Percentiles rank a stretch among this genome's conserved stretches.
Conservation (phyloP, 495 filamentous ascomycete genomes). For the Lasiosphaeria hispida region DNA sequence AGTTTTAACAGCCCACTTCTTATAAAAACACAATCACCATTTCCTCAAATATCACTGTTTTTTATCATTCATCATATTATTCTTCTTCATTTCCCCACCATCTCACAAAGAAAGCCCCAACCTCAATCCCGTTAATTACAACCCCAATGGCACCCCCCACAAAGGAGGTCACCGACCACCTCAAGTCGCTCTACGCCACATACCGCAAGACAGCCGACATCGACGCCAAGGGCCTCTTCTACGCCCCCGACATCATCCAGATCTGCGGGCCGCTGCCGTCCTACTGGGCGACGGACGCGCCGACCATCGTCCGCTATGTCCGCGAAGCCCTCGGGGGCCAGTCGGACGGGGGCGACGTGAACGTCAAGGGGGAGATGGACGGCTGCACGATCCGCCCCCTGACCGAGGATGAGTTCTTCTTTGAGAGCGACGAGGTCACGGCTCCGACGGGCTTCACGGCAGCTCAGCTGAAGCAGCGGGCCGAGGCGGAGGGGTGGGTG, state of each 20-base stretch:
- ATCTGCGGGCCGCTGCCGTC: conserved; percentile 21
- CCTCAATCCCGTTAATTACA: not conserved
- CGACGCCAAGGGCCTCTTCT: conserved; percentile 21
- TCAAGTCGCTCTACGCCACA: conserved; percentile 48
- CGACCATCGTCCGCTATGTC: conserved; percentile 20
- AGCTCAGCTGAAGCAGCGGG: conserved; percentile 9
- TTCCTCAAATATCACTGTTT: too few relatives aligned
- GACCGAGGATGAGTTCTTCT: conserved; percentile 14
- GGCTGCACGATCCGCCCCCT: conserved; percentile 21
- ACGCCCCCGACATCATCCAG: conserved; percentile 15
- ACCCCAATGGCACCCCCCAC: conserved; percentile 2
- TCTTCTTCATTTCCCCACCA: not conserved
- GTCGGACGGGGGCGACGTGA: not conserved
- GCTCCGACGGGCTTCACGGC: conserved; percentile 8
- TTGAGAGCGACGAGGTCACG: conserved; percentile 17
- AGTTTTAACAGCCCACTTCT: too few relatives aligned
- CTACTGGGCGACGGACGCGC: conserved; percentile 13
- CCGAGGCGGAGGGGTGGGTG: conserved; percentile 17
- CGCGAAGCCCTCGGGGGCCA: conserved; percentile 10
- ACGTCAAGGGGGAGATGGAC: not conserved
- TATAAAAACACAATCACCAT: too few relatives aligned
- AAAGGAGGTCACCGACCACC: not conserved
- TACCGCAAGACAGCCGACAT: conserved; percentile 57
- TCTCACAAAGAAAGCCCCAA: not conserved
- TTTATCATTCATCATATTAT: too few relatives aligned